These are phyloP conservation scores for Coniochaeta sp. DNA, from an alignment of 2,329 filamentous ascomycete species.

Conservation along the genomic window DNA sequence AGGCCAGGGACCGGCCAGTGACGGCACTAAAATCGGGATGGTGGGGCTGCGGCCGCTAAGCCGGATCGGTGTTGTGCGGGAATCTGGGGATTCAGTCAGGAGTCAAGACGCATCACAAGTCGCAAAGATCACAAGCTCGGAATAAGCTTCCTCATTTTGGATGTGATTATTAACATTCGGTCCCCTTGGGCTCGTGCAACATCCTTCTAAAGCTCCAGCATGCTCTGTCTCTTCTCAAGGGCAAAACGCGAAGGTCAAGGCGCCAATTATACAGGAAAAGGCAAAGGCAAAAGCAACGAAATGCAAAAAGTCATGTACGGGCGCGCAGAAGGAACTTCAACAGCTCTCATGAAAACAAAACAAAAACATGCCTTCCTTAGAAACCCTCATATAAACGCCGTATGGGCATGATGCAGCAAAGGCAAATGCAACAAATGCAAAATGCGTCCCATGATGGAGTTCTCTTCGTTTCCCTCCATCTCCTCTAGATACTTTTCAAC, in stretches of 20 bases:
- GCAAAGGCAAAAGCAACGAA: conserved; percentile 7
- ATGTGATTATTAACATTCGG: not conserved
- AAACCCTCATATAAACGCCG: not conserved
- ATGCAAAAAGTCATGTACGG: conserved; percentile 4
- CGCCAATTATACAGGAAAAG: not conserved
- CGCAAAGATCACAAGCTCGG: not conserved
- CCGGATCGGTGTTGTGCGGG: not conserved
- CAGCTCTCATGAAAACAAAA: not conserved
- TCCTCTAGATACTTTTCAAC: conserved; percentile 1
- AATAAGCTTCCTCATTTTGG: not conserved
- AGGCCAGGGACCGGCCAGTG: not conserved
- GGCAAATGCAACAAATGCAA: not conserved
- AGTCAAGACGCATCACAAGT: not conserved
- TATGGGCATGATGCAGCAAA: conserved; percentile 2
- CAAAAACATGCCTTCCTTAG: conserved; percentile 4
- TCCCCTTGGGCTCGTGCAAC: not conserved
- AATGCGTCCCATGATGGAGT: not conserved
- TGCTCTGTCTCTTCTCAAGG: not conserved
- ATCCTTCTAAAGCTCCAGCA: not conserved
- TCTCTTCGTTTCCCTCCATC: not conserved
- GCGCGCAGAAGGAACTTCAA: not conserved
- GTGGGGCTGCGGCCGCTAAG: not conserved
- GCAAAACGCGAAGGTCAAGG: not conserved
- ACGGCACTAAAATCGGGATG: not conserved
- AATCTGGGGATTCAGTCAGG: not conserved